Base-by-base conservation (phyloP, 768 basidiomycete species). In the Suillus hirtellus region DNA sequence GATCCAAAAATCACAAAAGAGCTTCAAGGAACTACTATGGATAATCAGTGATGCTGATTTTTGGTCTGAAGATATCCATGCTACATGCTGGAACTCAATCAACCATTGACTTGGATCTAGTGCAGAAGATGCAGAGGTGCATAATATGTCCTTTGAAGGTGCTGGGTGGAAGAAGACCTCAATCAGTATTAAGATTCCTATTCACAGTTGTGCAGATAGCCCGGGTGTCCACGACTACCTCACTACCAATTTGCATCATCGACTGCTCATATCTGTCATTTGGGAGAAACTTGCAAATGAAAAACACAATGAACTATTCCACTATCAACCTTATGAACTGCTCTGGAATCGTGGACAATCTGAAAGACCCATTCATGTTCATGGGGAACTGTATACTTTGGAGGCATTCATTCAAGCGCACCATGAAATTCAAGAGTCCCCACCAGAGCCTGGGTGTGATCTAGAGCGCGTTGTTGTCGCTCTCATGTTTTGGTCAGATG, bases 401-500 rank as follows among this genome's bases (percentile, higher is more conserved):
- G 21, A 59, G 14, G 65, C 65, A 2, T 68, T 69, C 47, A 58
- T 71, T 3, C 50, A 66, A 2, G 71, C 65, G 11, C 66, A 71
- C 54, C 40, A 60, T 12, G 59, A 66, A 34, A 34, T 72, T 4
- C 70, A 71, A 49, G 31, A 67, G 11, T 62, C 65, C 8, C 65
- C 67, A 4, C 15, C 52, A 3, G 66, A 68, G 35, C 66, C 61
- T n/a, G 63, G 59, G 6, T 70, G 71, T 50, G 40, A 65, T 7
- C 46, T 68, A 31, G 63, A 62, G 5, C 59, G 64, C 1, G 49
- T 59, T 1, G 60, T 76, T 44, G 64, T 66, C 4, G 68, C 64
- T 11, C 52, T 73, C 27, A 73, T 76, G 70, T 66, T 73, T 49
- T 73, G 70, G 64, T 78, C 75, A 0, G 76, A 79, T 65, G n/a